These are phyloP conservation scores for Parasitella parasitica DNA, from an alignment of 371 early-diverging fungal genomes.

Conservation along the genomic window DNA sequence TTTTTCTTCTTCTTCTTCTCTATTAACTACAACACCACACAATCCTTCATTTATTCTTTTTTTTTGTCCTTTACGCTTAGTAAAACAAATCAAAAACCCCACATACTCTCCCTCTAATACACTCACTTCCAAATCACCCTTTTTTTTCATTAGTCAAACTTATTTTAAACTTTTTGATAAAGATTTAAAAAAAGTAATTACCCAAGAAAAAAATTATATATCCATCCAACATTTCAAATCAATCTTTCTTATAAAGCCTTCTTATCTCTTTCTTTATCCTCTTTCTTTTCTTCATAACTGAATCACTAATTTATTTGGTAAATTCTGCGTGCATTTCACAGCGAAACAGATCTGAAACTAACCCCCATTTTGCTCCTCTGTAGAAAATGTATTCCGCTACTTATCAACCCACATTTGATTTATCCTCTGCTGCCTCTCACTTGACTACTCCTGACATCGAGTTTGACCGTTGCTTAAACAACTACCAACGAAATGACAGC, in stretches of 20 bases:
- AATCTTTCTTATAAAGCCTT: not conserved
- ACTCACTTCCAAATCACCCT: slow-evolving; percentile 10
- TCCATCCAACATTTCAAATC: slow-evolving; percentile 2
- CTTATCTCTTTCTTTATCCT: not conserved
- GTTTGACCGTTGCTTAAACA: slow-evolving; percentile 16
- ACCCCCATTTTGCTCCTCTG: not conserved
- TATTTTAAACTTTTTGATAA: slow-evolving; percentile 26
- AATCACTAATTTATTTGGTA: not conserved
- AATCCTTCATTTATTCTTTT: slow-evolving; percentile 4
- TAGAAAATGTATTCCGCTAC: slow-evolving; percentile 7
- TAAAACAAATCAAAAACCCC: slow-evolving; percentile 4
- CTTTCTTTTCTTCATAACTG: not conserved
- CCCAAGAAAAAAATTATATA: not conserved
- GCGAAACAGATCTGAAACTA: not conserved
- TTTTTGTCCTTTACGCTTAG: not conserved
- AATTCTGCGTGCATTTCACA: not conserved
- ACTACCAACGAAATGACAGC: slow-evolving; percentile 24
- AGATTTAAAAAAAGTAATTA: slow-evolving; percentile 12
- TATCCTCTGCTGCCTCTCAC: slow-evolving; percentile 10
- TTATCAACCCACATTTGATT: slow-evolving; percentile 19
- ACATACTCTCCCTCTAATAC: slow-evolving; percentile 15
- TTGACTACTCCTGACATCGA: slow-evolving; percentile 10
- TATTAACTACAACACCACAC: not conserved
- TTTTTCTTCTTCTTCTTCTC: not conserved
- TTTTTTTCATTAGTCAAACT: slow-evolving; percentile 10